These are phyloP conservation scores for Bjerkandera adusta DNA, from an alignment of 1,284 basidiomycete species.

Conservation along the genomic window DNA sequence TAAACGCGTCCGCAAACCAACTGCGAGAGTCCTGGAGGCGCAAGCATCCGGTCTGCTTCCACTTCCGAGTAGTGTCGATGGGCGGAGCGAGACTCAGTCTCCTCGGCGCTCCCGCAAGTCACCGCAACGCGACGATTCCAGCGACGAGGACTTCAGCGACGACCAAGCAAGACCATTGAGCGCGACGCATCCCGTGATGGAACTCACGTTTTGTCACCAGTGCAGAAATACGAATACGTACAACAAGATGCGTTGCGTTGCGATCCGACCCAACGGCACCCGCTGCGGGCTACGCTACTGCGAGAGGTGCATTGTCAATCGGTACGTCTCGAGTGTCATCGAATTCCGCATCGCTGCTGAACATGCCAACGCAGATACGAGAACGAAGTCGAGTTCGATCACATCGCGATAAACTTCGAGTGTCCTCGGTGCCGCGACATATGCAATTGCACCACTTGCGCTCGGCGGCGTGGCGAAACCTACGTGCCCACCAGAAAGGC, in stretches of 20 bases:
- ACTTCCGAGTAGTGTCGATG: no score
- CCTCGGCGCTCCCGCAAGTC: no score
- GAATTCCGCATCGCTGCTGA: neutral
- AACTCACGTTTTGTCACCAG: constrained; percentile 27
- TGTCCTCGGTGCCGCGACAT: constrained; percentile 25
- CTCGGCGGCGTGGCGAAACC: constrained; percentile 21
- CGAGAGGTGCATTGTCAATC: constrained; percentile 23
- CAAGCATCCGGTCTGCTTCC: no score
- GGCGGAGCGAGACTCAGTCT: no score
- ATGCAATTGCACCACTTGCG: constrained; percentile 29
- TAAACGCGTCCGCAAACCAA: constrained; percentile 13
- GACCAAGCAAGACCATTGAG: neutral
- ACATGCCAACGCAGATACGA: constrained; percentile 19
- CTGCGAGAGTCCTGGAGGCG: constrained; percentile 8
- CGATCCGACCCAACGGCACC: constrained; percentile 16
- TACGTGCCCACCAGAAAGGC: constrained; percentile 18
- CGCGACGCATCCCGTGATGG: constrained; percentile 6
- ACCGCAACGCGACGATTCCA: no score
- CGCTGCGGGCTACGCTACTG: constrained; percentile 26
- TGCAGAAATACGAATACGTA: constrained; percentile 19
- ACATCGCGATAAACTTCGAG: constrained; percentile 18
- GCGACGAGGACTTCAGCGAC: no score
- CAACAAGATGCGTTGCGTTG: constrained; percentile 28
- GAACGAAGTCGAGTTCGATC: constrained; percentile 24
- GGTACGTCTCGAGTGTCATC: constrained; percentile 18